Evolutionary conservation across 23 red algal genomes (phyloP).

Genomic region (Cyanidioschyzon merolae): DNA sequence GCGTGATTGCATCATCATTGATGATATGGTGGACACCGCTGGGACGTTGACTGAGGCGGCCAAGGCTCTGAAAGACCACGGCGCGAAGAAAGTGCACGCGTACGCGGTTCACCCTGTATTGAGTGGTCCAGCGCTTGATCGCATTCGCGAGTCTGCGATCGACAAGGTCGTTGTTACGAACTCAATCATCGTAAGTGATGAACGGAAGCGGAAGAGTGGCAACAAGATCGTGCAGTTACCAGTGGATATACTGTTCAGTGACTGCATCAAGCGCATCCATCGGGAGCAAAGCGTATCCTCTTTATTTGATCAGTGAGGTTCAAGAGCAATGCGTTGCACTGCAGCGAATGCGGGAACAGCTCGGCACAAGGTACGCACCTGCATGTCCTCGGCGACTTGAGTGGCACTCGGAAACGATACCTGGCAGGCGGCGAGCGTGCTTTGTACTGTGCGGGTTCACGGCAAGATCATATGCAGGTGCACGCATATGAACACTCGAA

Average conservation of each 20-base stretch:
- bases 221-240: slow-evolving; percentile 29
- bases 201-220: slow-evolving; percentile 13
- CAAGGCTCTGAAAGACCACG: slow-evolving; percentile 69
- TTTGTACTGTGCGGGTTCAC: too few species aligned
- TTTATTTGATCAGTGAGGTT: slow-evolving; percentile 41
- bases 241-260: slow-evolving; percentile 70
- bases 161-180: slow-evolving; percentile 87
- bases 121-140: slow-evolving; percentile 74
- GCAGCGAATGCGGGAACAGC: too few species aligned
- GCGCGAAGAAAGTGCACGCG: slow-evolving; percentile 61
- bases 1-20: slow-evolving; percentile 93
- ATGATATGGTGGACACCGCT: slow-evolving; percentile 99
- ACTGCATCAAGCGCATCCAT: slow-evolving; percentile 91
- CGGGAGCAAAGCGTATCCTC: slow-evolving; percentile 92
- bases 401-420: too few species aligned
- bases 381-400: too few species aligned
- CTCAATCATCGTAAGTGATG: slow-evolving; percentile 59
- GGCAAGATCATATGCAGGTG: too few species aligned
- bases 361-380: too few species aligned
- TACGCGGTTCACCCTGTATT: slow-evolving; percentile 87
- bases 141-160: slow-evolving; percentile 60
- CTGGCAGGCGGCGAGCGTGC: too few species aligned
- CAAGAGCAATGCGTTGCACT: background rate
- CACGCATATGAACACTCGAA: too few species aligned
- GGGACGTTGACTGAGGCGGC: slow-evolving; percentile 90